phyloP scores from a whole-genome alignment of 441 rosid genomes.

The Erodium moschatum region DNA sequence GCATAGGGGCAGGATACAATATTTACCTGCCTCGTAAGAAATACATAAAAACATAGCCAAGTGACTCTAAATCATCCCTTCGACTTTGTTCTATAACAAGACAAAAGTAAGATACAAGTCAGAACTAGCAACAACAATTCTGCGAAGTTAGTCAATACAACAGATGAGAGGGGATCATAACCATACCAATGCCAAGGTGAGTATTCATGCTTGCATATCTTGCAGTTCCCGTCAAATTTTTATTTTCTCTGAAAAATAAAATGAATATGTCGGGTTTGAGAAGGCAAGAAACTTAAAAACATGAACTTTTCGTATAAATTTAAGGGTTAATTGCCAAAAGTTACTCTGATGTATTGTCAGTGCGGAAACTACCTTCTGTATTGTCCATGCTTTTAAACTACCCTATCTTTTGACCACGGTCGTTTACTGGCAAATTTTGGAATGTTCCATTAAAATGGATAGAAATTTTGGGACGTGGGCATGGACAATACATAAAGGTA shows the following conservation, averaged over 20 bases:
- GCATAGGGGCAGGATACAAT: constrained; percentile 9
- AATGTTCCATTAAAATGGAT: no score
- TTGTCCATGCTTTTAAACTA: no score
- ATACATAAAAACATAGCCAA: constrained; percentile 85
- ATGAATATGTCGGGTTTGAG: no score
- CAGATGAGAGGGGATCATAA: not conserved
- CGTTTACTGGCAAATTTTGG: no score
- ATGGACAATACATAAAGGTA: no score
- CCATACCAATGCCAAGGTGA: not conserved
- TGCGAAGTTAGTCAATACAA: not conserved
- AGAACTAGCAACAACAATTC: constrained; percentile 19
- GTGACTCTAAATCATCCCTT: constrained; percentile 48
- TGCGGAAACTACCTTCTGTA: no score
- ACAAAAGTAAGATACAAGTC: not conserved
- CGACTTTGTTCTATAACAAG: constrained; percentile 2
- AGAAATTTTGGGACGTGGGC: no score
- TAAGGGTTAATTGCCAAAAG: no score
- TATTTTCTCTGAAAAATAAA: constrained; percentile 2
- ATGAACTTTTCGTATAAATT: no score
- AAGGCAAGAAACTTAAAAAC: no score
- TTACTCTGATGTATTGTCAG: no score
- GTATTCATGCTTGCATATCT: constrained; percentile 5
- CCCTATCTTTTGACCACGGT: no score
- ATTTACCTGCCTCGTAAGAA: constrained; percentile 65
- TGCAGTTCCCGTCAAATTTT: constrained; percentile 3